These are phyloP conservation scores for Roridomyces roridus DNA, from an alignment of 768 basidiomycete genomes.

Conservation along the genomic window DNA sequence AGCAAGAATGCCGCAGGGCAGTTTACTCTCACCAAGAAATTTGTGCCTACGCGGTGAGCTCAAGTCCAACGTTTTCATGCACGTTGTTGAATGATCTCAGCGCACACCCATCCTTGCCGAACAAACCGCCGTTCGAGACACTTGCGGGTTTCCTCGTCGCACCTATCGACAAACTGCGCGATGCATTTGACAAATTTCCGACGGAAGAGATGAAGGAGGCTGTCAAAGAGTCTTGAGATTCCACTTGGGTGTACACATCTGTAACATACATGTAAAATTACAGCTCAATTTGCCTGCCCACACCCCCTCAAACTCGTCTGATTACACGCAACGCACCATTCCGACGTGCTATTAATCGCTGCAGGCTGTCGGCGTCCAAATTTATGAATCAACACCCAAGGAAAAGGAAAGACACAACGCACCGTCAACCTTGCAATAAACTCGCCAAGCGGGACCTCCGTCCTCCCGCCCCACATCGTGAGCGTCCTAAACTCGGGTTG, in stretches of 20 bases:
- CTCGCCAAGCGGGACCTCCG: slow-evolving; percentile 42
- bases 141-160: slow-evolving; percentile 57
- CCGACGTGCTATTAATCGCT: slow-evolving; percentile 48
- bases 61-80: too few relatives aligned
- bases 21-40: slow-evolving; percentile 65
- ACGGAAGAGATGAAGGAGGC: slow-evolving; percentile 56
- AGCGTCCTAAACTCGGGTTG: slow-evolving; percentile 37
- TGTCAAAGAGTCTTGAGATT: slow-evolving; percentile 1
- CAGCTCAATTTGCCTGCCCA: too few relatives aligned
- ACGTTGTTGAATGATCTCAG: slow-evolving; percentile 40
- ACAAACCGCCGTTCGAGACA: slow-evolving; percentile 68
- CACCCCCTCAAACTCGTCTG: slow-evolving; percentile 50
- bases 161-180: slow-evolving; percentile 66
- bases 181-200: slow-evolving; percentile 61
- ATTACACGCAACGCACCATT: slow-evolving; percentile 52
- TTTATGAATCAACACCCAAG: not conserved
- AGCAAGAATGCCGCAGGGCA: slow-evolving; percentile 50
- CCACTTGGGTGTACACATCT: too few relatives aligned
- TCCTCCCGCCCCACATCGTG: slow-evolving; percentile 41
- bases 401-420: slow-evolving; percentile 10
- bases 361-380: slow-evolving; percentile 33
- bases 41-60: slow-evolving; percentile 66
- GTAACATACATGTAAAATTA: too few relatives aligned
- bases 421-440: slow-evolving; percentile 47
- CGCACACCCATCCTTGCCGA: slow-evolving; percentile 56